Conservation (phyloP, 768 basidiomycete species). For the Phylloporus arenicola region DNA sequence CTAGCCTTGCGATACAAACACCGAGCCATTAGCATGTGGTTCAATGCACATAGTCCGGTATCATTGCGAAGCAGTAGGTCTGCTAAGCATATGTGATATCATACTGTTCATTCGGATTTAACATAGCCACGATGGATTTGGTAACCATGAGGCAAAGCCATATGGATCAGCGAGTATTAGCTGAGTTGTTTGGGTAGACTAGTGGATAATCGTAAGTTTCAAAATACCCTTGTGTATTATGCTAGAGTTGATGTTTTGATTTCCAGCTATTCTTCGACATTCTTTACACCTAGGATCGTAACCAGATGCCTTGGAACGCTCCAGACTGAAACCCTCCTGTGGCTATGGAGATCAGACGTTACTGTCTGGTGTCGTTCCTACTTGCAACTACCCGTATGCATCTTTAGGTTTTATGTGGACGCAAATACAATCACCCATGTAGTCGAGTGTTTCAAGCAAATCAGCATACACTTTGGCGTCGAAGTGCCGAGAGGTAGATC, state of each 20-base stretch:
- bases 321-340: neutral
- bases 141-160: neutral
- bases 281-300: neutral
- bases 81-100: neutral
- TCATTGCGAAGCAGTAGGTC: neutral
- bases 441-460: neutral
- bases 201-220: neutral
- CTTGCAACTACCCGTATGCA: neutral
- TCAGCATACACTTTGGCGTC: neutral
- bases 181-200: neutral
- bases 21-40: slow-evolving; percentile 10
- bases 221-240: neutral
- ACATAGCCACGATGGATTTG: neutral
- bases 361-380: neutral
- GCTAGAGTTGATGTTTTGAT: neutral
- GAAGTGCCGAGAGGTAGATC: too few relatives aligned
- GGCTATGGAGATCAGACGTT: neutral
- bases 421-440: neutral
- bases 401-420: neutral
- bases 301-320: neutral
- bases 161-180: neutral
- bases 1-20: slow-evolving; percentile 21
- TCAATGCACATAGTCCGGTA: neutral
- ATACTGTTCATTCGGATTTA: neutral
- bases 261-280: neutral